Percentiles rank a stretch among this genome's conserved stretches.
phyloP scores from a whole-genome alignment of 169 alveolate species.

The Cryptosporidium ubiquitum region DNA sequence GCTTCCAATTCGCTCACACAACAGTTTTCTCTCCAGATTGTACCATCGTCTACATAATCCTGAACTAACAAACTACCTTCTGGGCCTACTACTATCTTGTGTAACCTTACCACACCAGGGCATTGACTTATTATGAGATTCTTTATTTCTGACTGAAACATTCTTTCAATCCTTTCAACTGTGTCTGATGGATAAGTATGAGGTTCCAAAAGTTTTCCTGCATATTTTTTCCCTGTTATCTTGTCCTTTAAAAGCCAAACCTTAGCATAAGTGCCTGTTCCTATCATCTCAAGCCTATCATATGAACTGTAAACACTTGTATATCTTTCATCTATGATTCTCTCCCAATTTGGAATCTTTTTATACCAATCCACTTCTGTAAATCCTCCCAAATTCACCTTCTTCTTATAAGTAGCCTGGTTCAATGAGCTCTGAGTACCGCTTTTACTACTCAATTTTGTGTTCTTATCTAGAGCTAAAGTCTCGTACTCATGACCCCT shows the following conservation, averaged over 20 bases:
- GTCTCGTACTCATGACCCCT: neutral
- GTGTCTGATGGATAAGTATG: constrained; percentile 82
- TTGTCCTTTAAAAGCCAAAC: constrained; percentile 83
- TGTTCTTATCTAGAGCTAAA: neutral
- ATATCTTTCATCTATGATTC: constrained; percentile 50
- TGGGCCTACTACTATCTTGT: constrained; percentile 82
- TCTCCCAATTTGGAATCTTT: constrained; percentile 63
- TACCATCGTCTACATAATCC: constrained; percentile 85
- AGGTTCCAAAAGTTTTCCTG: constrained; percentile 85
- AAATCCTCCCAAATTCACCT: constrained; percentile 42
- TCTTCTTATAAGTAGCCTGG: neutral
- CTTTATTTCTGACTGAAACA: constrained; percentile 83
- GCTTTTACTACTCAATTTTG: constrained; percentile 8
- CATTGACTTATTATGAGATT: constrained; percentile 84
- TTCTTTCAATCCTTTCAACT: constrained; percentile 80
- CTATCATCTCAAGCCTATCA: constrained; percentile 75
- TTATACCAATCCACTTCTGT: constrained; percentile 55
- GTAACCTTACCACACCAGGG: constrained; percentile 85
- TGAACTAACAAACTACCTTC: constrained; percentile 84
- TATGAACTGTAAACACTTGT: constrained; percentile 57
- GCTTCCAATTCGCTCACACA: constrained; percentile 81
- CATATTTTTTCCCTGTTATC: constrained; percentile 80
- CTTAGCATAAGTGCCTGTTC: constrained; percentile 85
- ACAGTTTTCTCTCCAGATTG: constrained; percentile 83
- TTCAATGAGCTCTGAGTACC: constrained; percentile 1